Conservation (phyloP, 179 eudicot genomes). For the Beta lomatogona region DNA sequence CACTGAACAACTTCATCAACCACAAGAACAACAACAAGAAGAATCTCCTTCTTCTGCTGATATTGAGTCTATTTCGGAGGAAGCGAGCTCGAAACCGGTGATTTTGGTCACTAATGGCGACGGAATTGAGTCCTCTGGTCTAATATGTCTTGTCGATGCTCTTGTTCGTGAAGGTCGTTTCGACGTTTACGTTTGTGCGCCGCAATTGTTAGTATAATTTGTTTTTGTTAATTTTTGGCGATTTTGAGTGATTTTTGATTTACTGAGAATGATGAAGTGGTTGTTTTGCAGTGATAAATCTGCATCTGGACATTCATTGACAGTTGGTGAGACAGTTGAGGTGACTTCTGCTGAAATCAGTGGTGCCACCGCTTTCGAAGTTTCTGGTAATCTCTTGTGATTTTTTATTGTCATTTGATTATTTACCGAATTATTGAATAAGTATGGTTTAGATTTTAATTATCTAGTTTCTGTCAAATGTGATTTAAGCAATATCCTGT, state of each 20-base stretch:
- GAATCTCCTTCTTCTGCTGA: slow-evolving; percentile 22
- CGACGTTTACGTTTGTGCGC: slow-evolving; percentile 78
- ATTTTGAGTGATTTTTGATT: neutral
- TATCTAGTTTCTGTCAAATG: neutral
- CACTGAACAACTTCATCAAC: neutral
- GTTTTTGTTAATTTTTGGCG: neutral
- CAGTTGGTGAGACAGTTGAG: slow-evolving; percentile 71
- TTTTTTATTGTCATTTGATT: neutral
- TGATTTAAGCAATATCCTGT: neutral
- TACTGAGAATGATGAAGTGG: neutral
- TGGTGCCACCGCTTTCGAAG: slow-evolving; percentile 84
- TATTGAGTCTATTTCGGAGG: slow-evolving; percentile 28
- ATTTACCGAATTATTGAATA: neutral
- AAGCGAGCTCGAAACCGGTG: slow-evolving; percentile 47
- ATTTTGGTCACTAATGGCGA: slow-evolving; percentile 78
- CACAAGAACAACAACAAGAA: neutral
- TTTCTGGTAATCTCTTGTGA: slow-evolving; percentile 58
- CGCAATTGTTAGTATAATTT: slow-evolving; percentile 62
- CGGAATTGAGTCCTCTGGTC: slow-evolving; percentile 80
- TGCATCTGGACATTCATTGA: slow-evolving; percentile 78
- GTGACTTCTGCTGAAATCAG: slow-evolving; percentile 59
- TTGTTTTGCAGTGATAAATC: slow-evolving; percentile 71
- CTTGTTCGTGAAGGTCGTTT: slow-evolving; percentile 57
- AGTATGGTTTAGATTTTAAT: neutral
- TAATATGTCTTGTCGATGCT: slow-evolving; percentile 56